phyloP scores from a whole-genome alignment of 345 rosid species.

The Erysimum cheiranthoides region DNA sequence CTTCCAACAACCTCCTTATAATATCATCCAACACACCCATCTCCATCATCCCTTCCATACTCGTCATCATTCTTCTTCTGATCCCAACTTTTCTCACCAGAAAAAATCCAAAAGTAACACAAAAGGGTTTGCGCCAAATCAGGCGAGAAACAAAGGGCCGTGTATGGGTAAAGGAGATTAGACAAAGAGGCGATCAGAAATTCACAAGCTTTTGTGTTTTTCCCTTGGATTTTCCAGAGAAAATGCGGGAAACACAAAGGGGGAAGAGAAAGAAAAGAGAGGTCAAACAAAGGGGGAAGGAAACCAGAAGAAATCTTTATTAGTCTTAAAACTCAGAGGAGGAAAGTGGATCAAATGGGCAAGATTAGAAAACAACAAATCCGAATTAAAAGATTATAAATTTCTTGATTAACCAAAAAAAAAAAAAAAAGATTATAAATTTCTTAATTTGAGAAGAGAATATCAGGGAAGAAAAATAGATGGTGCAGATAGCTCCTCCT shows the following conservation, averaged over 20 bases:
- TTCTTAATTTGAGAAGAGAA: background rate
- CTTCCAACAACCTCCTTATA: constrained; percentile 85
- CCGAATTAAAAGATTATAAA: constrained; percentile 8
- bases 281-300: constrained; percentile 40
- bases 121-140: constrained; percentile 37
- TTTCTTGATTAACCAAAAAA: background rate
- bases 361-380: constrained; percentile 28
- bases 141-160: constrained; percentile 29
- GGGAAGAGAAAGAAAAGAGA: constrained; percentile 7
- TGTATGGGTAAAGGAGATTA: constrained; percentile 9
- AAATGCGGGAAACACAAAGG: constrained; percentile 34
- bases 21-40: constrained; percentile 87
- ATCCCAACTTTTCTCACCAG: constrained; percentile 24
- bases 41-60: constrained; percentile 80
- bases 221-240: constrained; percentile 34
- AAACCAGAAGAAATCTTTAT: constrained; percentile 39
- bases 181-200: constrained; percentile 7
- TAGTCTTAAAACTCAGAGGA: constrained; percentile 34
- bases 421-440: background rate
- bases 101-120: constrained; percentile 21
- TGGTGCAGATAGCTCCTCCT: constrained; percentile 40
- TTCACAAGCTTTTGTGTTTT: background rate
- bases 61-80: constrained; percentile 61
- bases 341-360: constrained; percentile 37
- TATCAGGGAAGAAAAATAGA: constrained; percentile 5